A percentile compares a stretch with the other conserved stretches of the same genome.
Evolutionary conservation across 2,329 filamentous ascomycete genomes (phyloP).

Genomic region (Colletotrichum tofieldiae): DNA sequence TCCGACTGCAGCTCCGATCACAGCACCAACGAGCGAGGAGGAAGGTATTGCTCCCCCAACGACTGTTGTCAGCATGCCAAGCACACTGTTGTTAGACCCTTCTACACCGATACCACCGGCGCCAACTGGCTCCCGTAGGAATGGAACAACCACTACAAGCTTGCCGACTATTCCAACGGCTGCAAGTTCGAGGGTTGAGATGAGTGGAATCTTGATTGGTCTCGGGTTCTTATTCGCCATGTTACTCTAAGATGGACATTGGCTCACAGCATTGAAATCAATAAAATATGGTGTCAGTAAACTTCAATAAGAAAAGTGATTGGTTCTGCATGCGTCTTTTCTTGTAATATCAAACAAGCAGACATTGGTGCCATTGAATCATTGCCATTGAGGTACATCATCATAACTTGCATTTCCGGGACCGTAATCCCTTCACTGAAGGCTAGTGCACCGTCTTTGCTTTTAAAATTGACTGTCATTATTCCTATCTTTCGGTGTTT

Average conservation of each 20-base stretch:
- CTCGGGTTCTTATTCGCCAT: not conserved
- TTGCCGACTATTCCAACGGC: conserved; percentile 17
- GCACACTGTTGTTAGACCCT: conserved; percentile 28
- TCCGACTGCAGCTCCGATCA: not conserved
- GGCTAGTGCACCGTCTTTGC: too few relatives aligned
- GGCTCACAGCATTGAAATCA: not conserved
- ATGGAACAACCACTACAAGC: conserved; percentile 22
- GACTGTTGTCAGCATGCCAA: conserved; percentile 23
- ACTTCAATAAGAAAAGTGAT: not conserved
- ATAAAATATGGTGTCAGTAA: not conserved
- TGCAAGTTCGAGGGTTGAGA: conserved; percentile 17
- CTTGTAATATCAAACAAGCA: not conserved
- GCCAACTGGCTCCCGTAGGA: conserved; percentile 9
- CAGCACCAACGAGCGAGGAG: not conserved
- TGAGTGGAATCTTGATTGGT: not conserved
- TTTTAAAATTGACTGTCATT: too few relatives aligned
- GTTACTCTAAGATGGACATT: not conserved
- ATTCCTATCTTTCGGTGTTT: too few relatives aligned
- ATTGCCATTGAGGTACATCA: too few relatives aligned
- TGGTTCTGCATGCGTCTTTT: not conserved
- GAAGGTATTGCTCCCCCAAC: conserved; percentile 31
- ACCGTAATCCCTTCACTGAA: too few relatives aligned
- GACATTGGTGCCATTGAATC: not conserved
- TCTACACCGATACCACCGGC: conserved; percentile 31
- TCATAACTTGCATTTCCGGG: not conserved